Percentiles rank a stretch among this genome's conserved stretches.
These are phyloP conservation scores for Oryza australiensis DNA, from an alignment of 176 grass and related monocot species.

Conservation along the genomic window DNA sequence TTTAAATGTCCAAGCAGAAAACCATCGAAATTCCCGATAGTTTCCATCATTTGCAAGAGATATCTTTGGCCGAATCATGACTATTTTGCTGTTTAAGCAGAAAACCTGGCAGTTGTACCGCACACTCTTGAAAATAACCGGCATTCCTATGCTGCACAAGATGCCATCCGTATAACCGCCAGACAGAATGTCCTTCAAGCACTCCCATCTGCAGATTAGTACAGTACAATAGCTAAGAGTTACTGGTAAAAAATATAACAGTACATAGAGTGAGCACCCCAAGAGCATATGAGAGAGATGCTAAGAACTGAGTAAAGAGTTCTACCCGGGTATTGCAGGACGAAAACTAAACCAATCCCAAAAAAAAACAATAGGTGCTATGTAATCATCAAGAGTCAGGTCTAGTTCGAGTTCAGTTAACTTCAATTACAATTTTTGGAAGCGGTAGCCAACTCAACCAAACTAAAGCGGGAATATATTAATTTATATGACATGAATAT, in stretches of 20 bases:
- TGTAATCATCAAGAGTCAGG: not conserved
- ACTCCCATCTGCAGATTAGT: slow-evolving; percentile 79
- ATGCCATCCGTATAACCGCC: slow-evolving; percentile 76
- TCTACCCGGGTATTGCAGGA: not conserved
- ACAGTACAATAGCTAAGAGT: not conserved
- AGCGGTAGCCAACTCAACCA: not conserved
- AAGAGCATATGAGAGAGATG: not conserved
- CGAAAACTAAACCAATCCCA: not conserved
- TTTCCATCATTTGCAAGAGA: slow-evolving; percentile 95
- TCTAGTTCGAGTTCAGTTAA: not conserved
- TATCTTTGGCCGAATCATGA: slow-evolving; percentile 96
- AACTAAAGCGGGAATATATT: not conserved
- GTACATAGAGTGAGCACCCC: not conserved
- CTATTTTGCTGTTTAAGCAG: slow-evolving; percentile 82
- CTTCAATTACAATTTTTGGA: not conserved
- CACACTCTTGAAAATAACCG: slow-evolving; percentile 81
- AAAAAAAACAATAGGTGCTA: not conserved
- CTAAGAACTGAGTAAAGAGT: not conserved
- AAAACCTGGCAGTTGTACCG: slow-evolving; percentile 96
- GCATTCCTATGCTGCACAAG: slow-evolving; percentile 98
- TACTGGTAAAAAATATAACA: not conserved
- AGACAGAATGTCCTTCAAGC: slow-evolving; percentile 74
- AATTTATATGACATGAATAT: not conserved
- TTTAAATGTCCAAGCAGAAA: slow-evolving; percentile 88
- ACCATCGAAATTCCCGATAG: slow-evolving; percentile 96